These are phyloP conservation scores for Beauveria varroae DNA, from an alignment of 2,329 filamentous ascomycete species.

Conservation along the genomic window DNA sequence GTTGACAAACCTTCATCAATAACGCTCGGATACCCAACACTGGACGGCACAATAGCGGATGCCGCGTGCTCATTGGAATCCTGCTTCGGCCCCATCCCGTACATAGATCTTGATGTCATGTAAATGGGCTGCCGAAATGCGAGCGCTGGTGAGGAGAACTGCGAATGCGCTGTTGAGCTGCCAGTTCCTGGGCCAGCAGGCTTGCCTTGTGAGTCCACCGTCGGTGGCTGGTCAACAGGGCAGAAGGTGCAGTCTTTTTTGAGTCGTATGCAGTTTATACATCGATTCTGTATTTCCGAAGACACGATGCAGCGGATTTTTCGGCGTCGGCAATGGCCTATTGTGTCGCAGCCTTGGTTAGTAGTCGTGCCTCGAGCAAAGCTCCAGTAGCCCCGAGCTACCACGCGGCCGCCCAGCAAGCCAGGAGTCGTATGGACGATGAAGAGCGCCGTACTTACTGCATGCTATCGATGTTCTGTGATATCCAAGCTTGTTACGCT, in stretches of 20 bases:
- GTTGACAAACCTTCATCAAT: not conserved
- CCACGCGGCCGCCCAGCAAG: not conserved
- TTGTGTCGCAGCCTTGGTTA: not conserved
- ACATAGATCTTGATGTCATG: constrained; percentile 13
- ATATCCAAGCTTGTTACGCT: constrained; percentile 80
- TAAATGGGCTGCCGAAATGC: constrained; percentile 31
- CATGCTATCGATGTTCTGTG: constrained; percentile 86
- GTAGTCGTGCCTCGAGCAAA: not conserved
- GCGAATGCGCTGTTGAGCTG: constrained; percentile 31
- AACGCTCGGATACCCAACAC: not conserved
- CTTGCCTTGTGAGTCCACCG: constrained; percentile 34
- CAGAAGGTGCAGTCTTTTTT: constrained; percentile 88
- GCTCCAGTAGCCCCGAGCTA: not conserved
- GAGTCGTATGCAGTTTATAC: constrained; percentile 79
- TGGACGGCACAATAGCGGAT: not conserved
- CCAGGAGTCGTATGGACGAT: not conserved
- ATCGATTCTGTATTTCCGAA: constrained; percentile 62
- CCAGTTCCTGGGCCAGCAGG: constrained; percentile 27
- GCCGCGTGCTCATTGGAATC: not conserved
- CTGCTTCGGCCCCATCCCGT: not conserved
- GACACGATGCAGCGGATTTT: constrained; percentile 82
- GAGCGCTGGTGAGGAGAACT: constrained; percentile 37
- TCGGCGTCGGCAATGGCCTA: constrained; percentile 77
- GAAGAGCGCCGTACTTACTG: constrained; percentile 51
- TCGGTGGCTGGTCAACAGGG: constrained; percentile 67